Evolutionary conservation across 139 green algal species (phyloP).

Genomic region (Chlorella sp.): DNA sequence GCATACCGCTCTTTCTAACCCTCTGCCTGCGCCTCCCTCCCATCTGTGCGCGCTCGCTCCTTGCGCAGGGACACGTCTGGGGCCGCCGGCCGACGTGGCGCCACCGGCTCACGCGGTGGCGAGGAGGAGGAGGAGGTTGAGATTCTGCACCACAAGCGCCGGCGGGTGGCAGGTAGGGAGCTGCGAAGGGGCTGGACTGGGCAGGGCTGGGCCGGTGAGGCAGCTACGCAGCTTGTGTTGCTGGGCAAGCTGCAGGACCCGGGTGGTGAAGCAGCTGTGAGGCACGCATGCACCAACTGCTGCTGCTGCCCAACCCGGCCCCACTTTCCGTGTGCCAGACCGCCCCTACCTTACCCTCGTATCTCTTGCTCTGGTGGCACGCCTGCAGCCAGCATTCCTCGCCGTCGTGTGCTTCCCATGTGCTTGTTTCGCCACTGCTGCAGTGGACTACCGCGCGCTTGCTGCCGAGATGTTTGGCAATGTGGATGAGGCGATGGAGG

Average conservation of each 20-base stretch:
- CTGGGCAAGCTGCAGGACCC: background rate
- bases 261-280: background rate
- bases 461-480: slow-evolving; percentile 25
- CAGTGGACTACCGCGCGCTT: slow-evolving; percentile 28
- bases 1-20: too few species aligned
- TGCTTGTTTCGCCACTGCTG: background rate
- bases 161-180: background rate
- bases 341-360: background rate
- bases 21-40: too few species aligned
- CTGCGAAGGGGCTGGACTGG: background rate
- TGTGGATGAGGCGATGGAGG: background rate
- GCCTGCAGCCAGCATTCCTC: background rate
- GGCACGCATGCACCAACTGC: background rate
- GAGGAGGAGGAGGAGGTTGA: background rate
- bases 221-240: background rate
- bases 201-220: background rate
- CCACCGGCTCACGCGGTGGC: background rate
- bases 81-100: background rate
- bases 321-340: background rate
- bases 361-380: too few species aligned
- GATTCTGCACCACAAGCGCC: slow-evolving; percentile 27
- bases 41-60: too few species aligned
- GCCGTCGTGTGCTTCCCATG: background rate
- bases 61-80: background rate
- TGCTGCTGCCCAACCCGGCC: background rate